Base-by-base conservation (phyloP, 768 basidiomycete species). In the Lentinus tigrinus region DNA sequence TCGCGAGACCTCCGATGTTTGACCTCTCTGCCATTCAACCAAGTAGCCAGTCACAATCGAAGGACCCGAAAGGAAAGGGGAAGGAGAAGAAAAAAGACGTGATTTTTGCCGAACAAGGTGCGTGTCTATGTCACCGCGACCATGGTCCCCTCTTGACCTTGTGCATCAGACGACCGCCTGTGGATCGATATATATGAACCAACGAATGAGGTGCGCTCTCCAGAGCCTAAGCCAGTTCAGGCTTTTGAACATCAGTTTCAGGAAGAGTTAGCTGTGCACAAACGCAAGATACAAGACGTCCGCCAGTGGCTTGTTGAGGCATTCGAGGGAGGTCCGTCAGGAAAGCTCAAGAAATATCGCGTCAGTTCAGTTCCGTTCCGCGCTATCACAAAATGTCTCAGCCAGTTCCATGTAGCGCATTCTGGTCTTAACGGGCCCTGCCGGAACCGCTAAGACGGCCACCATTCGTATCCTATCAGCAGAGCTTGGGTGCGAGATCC, bases 391-490 rank as follows among this genome's bases (percentile, higher is more conserved):
- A n/a, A 9, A 40, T 13, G 21, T 53, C 21, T 57, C 46, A 19
- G 60, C 4, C 19, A 13, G 14, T 36, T 31, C 24, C 37, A 27
- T 47, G 3, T 56, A 98, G 91, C 81, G 94, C 46, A 85, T 99
- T 27, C 81, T 98, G 7, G 84, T 84, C 0, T 73, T 99, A 11
- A 90, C 91, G 3, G 96, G 96, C 1, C 92, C 93, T 0, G 87
- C 96, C 8, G 96, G 96, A 1, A 84, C 86, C 0, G 96, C 85
- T 0, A 99, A 99, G 77, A 97, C 96, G 0, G 82, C 94, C 0
- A 93, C 93, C 0, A 63, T 98, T 2, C 82, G 84, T 26, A 81
- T 94, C 2, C 74, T 99, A 21, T 79, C 91, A 0, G 74, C 74
- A 16, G 92, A 95, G 65, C 73, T 95, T 64, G 83, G 78, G 2